Conservation (phyloP, 805 yeast genomes). For the Saccharomyces cerevisiae region DNA sequence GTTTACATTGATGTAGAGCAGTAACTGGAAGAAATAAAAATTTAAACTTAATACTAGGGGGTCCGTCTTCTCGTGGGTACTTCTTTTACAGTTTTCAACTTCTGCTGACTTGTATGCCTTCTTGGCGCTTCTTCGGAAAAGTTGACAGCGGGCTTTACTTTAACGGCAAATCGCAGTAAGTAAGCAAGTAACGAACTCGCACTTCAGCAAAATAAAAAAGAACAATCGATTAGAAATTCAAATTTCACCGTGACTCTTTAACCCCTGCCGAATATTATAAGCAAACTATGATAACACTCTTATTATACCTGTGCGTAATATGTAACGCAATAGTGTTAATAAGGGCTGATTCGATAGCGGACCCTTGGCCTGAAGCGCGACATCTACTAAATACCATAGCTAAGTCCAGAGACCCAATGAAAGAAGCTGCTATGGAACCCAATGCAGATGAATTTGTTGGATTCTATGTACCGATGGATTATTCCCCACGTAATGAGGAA, state of each 20-base stretch:
- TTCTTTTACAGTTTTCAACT: background rate
- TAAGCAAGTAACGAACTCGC: background rate
- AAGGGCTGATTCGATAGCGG: slow-evolving; percentile 1
- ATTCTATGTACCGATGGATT: slow-evolving; percentile 11
- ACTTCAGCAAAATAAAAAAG: background rate
- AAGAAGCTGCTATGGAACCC: background rate
- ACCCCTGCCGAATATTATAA: background rate
- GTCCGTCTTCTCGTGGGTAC: no score
- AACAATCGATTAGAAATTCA: background rate
- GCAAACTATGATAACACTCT: background rate
- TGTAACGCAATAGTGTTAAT: background rate
- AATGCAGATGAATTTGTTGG: slow-evolving; percentile 4
- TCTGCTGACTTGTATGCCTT: background rate
- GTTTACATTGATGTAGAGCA: background rate
- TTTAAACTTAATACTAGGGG: background rate
- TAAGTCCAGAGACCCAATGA: slow-evolving; percentile 12
- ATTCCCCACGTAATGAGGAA: slow-evolving; percentile 12
- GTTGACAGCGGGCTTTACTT: background rate
- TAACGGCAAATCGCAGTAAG: background rate
- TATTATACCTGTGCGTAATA: background rate
- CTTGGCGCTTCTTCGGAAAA: background rate
- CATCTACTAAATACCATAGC: slow-evolving; percentile 8
- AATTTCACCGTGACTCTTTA: background rate
- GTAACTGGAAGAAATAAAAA: background rate
- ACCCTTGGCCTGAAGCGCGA: slow-evolving; percentile 19